Conservation (phyloP, 2,329 filamentous ascomycete genomes). For the Alternaria burnsii region DNA sequence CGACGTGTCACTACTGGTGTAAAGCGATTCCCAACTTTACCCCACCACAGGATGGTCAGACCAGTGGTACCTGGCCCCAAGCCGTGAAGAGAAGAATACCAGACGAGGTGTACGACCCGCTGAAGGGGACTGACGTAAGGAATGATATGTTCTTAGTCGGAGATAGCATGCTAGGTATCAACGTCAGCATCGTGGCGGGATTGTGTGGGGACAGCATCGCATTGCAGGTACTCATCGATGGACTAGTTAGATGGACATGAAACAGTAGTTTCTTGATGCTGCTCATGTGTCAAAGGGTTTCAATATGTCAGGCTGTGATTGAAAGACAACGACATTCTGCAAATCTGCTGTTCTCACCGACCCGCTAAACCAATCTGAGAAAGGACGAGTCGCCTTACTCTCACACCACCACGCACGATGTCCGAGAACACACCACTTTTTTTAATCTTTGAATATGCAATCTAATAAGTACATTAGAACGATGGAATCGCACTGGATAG, state of each 20-base stretch:
- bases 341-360: neutral
- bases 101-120: conserved; percentile 23
- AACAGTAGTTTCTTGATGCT: neutral
- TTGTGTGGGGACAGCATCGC: conserved; percentile 31
- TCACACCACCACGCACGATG: conserved; percentile 28
- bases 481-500: neutral
- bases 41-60: conserved; percentile 16
- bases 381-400: conserved; percentile 16
- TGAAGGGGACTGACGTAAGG: conserved; percentile 22
- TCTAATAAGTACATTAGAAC: neutral
- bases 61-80: conserved; percentile 23
- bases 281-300: too few species aligned
- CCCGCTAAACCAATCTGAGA: neutral
- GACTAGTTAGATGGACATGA: conserved; percentile 28
- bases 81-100: conserved; percentile 25
- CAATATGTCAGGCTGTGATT: neutral
- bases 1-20: conserved; percentile 36
- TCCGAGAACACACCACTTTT: conserved; percentile 14
- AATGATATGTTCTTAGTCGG: conserved; percentile 32
- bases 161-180: conserved; percentile 26
- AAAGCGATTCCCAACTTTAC: conserved; percentile 23
- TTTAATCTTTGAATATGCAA: neutral
- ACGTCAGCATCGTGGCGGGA: conserved; percentile 29
- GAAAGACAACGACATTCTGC: neutral
- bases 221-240: conserved; percentile 33